Base-by-base conservation (phyloP, 176 grass and related monocot genomes). In the Zoysia japonica region DNA sequence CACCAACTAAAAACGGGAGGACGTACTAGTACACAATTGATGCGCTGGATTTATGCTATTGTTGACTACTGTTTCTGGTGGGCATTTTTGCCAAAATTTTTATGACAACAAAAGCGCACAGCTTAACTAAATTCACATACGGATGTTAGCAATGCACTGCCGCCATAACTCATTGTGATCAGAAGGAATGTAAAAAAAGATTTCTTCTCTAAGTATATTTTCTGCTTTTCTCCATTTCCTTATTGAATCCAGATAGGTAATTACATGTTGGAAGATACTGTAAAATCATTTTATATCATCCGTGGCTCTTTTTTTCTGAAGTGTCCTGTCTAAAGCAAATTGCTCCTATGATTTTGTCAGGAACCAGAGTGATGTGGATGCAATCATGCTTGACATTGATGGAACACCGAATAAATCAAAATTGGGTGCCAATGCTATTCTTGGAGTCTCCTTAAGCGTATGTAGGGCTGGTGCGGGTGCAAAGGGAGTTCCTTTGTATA, bases 361-460 rank as follows among this genome's bases (percentile, higher is more conserved):
- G 90, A 95, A 91, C 68, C 96, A 98, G 81, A 81, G 61, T 68
- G 86, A 93, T 71, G 88, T 98, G 50, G 96, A 98, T 86, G 84
- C 80, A 39, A 91, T 98, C 47, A 95, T 98, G 96, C 86, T 98
- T n/a, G 88, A 98, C 20, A 86, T 98, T 42, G 96, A 98, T 86
- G 96, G 96, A 84, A 98, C 92, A 38, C 78, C 72, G 11, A 98
- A 98, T 61, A 98, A 98, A 84, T 94, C 96, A 72, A 92, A 87
- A 43, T 67, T 98, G 74, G 96, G 96, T 49, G 96, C 92, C 50
- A 98, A 98, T 76, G 92, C 96, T 68, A 98, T 98, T 74, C 96
- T 98, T 81, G 96, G 96, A 86, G 96, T 98, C 79, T 98, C 96
- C 57, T 80, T 98, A 70, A 98, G 96, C 72, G 28, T 98, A 60